These are phyloP conservation scores for Rosellinia necatrix DNA, from an alignment of 2,329 filamentous ascomycete species.

Conservation along the genomic window DNA sequence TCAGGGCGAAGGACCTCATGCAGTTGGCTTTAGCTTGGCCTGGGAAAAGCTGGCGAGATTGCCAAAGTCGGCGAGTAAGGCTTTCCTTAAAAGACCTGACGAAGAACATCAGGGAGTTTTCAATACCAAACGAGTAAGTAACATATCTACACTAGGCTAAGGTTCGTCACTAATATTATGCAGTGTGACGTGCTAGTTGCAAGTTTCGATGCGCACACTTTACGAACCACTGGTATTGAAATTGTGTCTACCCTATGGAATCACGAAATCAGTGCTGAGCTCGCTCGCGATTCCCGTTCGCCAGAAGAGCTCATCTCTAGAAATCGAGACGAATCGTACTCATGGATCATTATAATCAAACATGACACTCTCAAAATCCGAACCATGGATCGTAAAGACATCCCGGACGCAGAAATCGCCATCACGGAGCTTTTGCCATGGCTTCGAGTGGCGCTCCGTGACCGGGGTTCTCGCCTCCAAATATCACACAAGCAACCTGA, in stretches of 20 bases:
- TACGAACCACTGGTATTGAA: slow-evolving; percentile 77
- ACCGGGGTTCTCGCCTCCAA: slow-evolving; percentile 61
- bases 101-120: slow-evolving; percentile 66
- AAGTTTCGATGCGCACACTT: slow-evolving; percentile 77
- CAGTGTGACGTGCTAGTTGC: slow-evolving; percentile 89
- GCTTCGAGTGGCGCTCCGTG: slow-evolving; percentile 80
- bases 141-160: background rate
- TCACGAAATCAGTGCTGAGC: slow-evolving; percentile 83
- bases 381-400: slow-evolving; percentile 75
- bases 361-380: slow-evolving; percentile 79
- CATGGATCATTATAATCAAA: slow-evolving; percentile 89
- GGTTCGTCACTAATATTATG: slow-evolving; percentile 22
- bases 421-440: slow-evolving; percentile 75
- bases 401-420: slow-evolving; percentile 75
- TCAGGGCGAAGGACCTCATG: slow-evolving; percentile 70
- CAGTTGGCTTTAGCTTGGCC: slow-evolving; percentile 88
- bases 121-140: slow-evolving; percentile 64
- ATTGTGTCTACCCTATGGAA: slow-evolving; percentile 80
- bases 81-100: slow-evolving; percentile 71
- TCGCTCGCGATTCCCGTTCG: slow-evolving; percentile 78
- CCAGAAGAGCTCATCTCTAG: slow-evolving; percentile 78
- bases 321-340: slow-evolving; percentile 77
- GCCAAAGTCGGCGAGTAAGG: slow-evolving; percentile 57
- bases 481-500: slow-evolving; percentile 22
- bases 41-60: slow-evolving; percentile 81